Percentiles rank a stretch among this genome's conserved stretches.
Evolutionary conservation across 2,329 filamentous ascomycete species (phyloP).

Genomic region (Trichocomaceae sp.): DNA sequence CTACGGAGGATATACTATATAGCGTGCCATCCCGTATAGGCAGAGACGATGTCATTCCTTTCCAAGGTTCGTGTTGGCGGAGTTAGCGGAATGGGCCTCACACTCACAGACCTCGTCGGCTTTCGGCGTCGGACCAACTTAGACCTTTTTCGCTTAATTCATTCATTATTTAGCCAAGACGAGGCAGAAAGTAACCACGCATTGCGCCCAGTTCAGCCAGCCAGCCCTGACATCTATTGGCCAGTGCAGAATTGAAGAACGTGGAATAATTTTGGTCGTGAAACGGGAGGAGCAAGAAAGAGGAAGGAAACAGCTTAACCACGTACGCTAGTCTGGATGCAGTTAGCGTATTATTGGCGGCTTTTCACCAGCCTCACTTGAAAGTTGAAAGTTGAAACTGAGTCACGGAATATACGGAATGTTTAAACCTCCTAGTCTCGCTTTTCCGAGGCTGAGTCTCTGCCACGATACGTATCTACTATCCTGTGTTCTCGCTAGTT

Average conservation of each 20-base stretch:
- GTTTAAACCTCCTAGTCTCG: not conserved
- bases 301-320: not conserved
- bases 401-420: not conserved
- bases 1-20: too few relatives aligned
- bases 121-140: not conserved
- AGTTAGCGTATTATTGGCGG: not conserved
- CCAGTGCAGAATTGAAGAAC: not conserved
- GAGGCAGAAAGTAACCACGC: too few relatives aligned
- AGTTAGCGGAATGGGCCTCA: not conserved
- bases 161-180: too few relatives aligned
- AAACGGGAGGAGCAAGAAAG: not conserved
- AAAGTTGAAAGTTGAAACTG: too few relatives aligned
- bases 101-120: not conserved
- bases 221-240: too few relatives aligned
- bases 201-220: too few relatives aligned
- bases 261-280: not conserved
- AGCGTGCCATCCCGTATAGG: not conserved
- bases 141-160: too few relatives aligned
- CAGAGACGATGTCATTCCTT: conserved; percentile 4
- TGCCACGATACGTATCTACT: not conserved
- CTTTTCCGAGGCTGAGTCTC: not conserved
- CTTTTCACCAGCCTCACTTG: not conserved
- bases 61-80: not conserved
- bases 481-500: not conserved
- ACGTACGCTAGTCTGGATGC: not conserved